Percentiles rank a stretch among this genome's conserved stretches.
Conservation (phyloP, 2,329 filamentous ascomycete species). For the Sclerotinia spermophila region DNA sequence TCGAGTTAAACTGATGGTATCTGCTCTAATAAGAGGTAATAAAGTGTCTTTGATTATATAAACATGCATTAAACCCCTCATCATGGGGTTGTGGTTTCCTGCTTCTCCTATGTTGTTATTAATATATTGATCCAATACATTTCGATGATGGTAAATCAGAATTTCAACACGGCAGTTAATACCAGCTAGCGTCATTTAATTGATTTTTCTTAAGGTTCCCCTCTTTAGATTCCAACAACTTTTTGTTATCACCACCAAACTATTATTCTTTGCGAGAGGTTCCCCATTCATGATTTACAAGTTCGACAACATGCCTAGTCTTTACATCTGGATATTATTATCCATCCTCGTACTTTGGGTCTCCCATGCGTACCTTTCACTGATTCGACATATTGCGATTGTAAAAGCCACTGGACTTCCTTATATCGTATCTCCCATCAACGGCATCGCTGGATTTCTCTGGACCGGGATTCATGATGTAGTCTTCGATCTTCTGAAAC, state of each 20-base stretch:
- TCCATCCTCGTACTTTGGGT: background rate
- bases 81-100: background rate
- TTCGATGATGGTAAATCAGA: background rate
- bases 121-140: no score
- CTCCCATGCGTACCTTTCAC: background rate
- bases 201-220: background rate
- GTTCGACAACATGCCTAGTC: background rate
- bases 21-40: no score
- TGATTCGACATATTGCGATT: background rate
- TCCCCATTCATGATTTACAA: background rate
- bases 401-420: background rate
- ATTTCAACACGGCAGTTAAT: background rate
- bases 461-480: background rate
- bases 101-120: no score
- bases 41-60: background rate
- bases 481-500: background rate
- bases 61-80: background rate
- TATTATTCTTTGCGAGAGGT: background rate
- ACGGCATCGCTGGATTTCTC: background rate
- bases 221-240: background rate
- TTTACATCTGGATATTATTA: background rate
- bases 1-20: background rate
- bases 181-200: background rate
- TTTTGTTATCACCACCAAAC: no score
- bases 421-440: background rate